Evolutionary conservation across 306 rosid species (phyloP), one percentile per base, ranked within the genome.

Genomic region (Quercus aquifolioides): DNA sequence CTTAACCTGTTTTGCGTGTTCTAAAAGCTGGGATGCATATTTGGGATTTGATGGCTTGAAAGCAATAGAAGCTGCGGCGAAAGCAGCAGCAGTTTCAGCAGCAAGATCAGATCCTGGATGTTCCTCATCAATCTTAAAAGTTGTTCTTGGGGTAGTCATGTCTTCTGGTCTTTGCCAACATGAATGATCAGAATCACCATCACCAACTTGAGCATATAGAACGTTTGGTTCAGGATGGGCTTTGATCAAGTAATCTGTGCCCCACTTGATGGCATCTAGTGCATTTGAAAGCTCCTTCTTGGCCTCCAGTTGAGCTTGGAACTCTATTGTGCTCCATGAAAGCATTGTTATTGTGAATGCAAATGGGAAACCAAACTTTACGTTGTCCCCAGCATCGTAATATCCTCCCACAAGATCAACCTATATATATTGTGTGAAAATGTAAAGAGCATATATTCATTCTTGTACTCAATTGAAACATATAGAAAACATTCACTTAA

Each of bases 341-440:
- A 94, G 91, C 81, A 94, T 80, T 4, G 98, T 94, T 55, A 94
- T 13, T 55, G 98, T 90, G 68, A 94, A 94, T 3, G 97, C 96
- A 96, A 92, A 92, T 4, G 98, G 97, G 4, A 94, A 58, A 43
- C 97, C 97, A 69, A 94, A 94, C 78, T 94, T 94, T 6, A 94
- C 92, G 33, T 94, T 86, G 43, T 94, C 98, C 18, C 98, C 98
- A 3, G 98, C 98, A 72, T 94, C 98, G 23, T 94, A 92, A 84
- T 94, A 92, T 10, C 98, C 98, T 87, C 98, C 91, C 11, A 90
- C 97, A 85, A 94, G 87, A 83, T 94, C 97, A 83, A 89, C 97
- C 98, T 94, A 33, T 6, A 38, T 91, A 72, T 21, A 4, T 43
- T 5, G 5, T 55, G 6, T 33, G 25, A 51, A 69, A 20, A 18